Percentiles rank a stretch among this genome's conserved stretches.
Evolutionary conservation across 495 filamentous ascomycete genomes (phyloP).

Genomic region (Venustampulla echinocandica): DNA sequence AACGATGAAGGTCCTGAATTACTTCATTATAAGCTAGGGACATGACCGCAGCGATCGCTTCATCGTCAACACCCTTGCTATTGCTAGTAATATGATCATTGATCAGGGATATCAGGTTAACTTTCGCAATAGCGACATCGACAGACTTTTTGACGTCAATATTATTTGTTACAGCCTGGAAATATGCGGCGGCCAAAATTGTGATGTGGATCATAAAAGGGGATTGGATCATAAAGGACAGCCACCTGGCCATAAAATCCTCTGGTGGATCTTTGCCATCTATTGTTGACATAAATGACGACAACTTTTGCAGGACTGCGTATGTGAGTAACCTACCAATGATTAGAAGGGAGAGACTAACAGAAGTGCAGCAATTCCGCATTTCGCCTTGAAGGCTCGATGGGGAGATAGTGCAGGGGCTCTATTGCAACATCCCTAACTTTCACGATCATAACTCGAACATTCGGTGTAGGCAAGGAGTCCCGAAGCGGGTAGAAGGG

Average conservation of each 20-base stretch:
- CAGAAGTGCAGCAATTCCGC: conserved; percentile 20
- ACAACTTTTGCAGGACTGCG: conserved; percentile 6
- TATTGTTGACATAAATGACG: conserved; percentile 17
- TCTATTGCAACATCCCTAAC: conserved; percentile 8
- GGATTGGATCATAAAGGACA: conserved; percentile 14
- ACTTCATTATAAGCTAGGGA: conserved; percentile 33
- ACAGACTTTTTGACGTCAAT: conserved; percentile 14
- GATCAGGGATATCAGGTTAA: conserved; percentile 23
- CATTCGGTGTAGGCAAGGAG: not conserved
- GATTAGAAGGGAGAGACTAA: not conserved
- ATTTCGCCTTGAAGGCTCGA: conserved; percentile 13
- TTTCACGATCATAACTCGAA: not conserved
- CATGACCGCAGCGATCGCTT: conserved; percentile 30
- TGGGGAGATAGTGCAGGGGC: conserved; percentile 12
- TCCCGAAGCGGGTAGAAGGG: conserved; percentile 3
- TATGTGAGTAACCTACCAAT: not conserved
- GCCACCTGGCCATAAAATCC: conserved; percentile 9
- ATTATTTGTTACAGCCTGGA: conserved; percentile 6
- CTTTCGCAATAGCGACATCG: conserved; percentile 8
- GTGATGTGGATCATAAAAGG: conserved; percentile 11
- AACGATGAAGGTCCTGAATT: conserved; percentile 1
- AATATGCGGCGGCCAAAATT: conserved; percentile 14
- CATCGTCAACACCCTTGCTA: conserved; percentile 25
- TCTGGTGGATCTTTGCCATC: conserved; percentile 7
- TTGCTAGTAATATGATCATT: conserved; percentile 28